Conservation (phyloP, 2,329 filamentous ascomycete species). For the Fusarium falciforme region DNA sequence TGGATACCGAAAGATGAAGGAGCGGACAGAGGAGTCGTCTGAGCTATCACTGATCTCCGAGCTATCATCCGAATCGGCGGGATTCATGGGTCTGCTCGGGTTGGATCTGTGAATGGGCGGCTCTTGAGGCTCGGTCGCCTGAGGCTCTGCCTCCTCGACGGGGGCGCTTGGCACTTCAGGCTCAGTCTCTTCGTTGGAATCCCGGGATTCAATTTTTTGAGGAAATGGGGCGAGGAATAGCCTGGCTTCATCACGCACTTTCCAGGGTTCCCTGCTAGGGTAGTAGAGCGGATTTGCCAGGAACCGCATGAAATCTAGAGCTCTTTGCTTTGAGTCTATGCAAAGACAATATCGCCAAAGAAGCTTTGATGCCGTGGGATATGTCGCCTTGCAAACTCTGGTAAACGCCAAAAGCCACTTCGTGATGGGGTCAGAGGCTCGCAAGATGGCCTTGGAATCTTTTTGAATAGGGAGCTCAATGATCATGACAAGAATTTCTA, state of each 20-base stretch:
- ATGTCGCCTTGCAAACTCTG: constrained; percentile 8
- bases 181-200: neutral
- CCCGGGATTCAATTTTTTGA: neutral
- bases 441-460: neutral
- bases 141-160: neutral
- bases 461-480: constrained; percentile 8
- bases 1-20: neutral
- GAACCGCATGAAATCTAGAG: neutral
- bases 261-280: neutral
- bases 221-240: constrained; percentile 10
- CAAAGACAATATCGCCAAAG: constrained; percentile 25
- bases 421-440: constrained; percentile 5
- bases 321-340: constrained; percentile 9
- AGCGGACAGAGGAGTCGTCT: neutral
- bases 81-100: neutral
- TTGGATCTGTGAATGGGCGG: neutral
- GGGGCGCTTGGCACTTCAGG: neutral
- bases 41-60: neutral
- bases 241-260: neutral
- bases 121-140: too few species aligned
- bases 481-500: constrained; percentile 25
- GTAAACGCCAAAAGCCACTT: constrained; percentile 20
- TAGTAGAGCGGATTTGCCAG: neutral
- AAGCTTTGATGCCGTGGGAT: constrained; percentile 2
- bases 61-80: neutral